Evolutionary conservation across 2,329 filamentous ascomycete genomes (phyloP), one percentile per base, ranked within the genome.

Genomic region (Cladophialophora yegresii): DNA sequence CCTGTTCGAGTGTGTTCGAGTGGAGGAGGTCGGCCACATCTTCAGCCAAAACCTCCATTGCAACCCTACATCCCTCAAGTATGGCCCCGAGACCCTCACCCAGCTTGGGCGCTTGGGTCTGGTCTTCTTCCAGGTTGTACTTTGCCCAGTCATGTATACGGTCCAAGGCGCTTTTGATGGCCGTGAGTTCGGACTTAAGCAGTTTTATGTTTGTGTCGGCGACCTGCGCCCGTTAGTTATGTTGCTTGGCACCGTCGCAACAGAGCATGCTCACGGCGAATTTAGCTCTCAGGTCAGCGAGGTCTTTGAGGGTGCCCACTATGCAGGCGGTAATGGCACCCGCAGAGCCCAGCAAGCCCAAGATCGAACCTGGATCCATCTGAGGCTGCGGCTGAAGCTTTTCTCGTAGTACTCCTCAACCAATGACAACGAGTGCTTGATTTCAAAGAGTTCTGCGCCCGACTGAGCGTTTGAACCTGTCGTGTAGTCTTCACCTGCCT

Each of bases 31-130:
- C 30, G 28, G 51, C 23, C 8, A 54, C 51, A 33, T 54, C 51
- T n/a, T 54, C 51, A 20, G 51, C 51, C n/a, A 54, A 28, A 28
- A 54, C 51, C 28, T 54, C 51, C 51, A 54, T 54, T 32, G 51
- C 51, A 32, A 54, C 28, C 28, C 26, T 33, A 20, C 51, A 54
- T n/a, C 51, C 51, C 23, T 54, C 51, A 20, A 54, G 51, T 28
- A 28, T 54, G 51, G 51, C 51, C 28, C 16, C 51, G 13, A 54
- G 51, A 28, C 51, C 51, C 28, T 54, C 51, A 28, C 51, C 51
- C 23, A 54, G 28, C 7, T 54, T 54, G 2, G 23, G 51, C 8
- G 51, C 51, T 54, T 54, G 51, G 2, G 28, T 54, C 28, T 54
- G 51, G 16, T 54, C 51, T 30, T 54, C 51, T 20, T 54, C 51